Evolutionary conservation across 2,329 filamentous ascomycete genomes (phyloP), one percentile per base, ranked within the genome.

Genomic region (Colletotrichum brevisporum): DNA sequence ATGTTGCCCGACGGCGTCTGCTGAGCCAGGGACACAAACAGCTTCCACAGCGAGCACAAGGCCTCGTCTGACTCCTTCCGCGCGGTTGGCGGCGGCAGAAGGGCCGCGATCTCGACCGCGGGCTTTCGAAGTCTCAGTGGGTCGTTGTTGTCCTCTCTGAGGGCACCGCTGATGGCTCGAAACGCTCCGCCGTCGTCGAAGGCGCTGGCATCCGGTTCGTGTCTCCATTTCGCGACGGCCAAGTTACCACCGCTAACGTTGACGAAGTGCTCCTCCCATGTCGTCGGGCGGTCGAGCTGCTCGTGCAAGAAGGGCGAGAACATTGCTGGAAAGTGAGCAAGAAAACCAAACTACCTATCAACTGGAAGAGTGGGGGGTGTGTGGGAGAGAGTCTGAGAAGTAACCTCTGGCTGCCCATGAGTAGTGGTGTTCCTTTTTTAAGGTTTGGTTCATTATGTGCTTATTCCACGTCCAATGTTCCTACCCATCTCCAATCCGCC

Each of bases 21-120:
- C 26, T 69, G 69, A 39, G 71, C 71, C 68, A 72, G 26, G 4
- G 54, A 63, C 39, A 72, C 55, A 31, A 72, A 55, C n/a, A 72
- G 18, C 8, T 53, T 58, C 68, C 69, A 72, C 24, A 72, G 50
- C 21, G 71, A 60, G 16, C 43, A 24, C 10, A 66, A 18, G 15
- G 41, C 60, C 15, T 57, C 45, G 4, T 36, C 31, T 9, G 31
- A 36, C 10, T 55, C 2, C 41, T 41, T 56, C 4, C 18, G 21
- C 13, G 43, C 48, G 13, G n/a, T 52, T 1, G 63, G 63, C 3
- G 63, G 16, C 2, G 63, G 67, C 2, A 67, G 16, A n/a, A 69
- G 6, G 10, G 5, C 61, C 10, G 66, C 54, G 6, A 69, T n/a
- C 5, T 53, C 31, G 51, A 15, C 18, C 1, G 66, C 62, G 15